A percentile compares a stretch with the other conserved stretches of the same genome.
phyloP scores from a whole-genome alignment of 495 filamentous ascomycete genomes.

The Lophium mytilinum region DNA sequence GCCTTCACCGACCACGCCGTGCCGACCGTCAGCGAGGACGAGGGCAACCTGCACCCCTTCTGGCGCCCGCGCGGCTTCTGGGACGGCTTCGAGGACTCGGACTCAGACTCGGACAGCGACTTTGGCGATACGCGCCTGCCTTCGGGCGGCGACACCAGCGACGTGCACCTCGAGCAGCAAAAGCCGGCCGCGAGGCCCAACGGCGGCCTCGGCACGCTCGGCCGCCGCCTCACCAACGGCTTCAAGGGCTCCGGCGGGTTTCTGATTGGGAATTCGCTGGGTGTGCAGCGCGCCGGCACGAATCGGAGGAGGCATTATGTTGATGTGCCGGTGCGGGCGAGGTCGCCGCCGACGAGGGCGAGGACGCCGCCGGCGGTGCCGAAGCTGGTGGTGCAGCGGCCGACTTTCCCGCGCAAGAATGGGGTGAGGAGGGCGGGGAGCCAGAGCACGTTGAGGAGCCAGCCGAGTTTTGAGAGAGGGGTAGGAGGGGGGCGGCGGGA shows the following conservation, averaged over 20 bases:
- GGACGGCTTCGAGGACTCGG: slow-evolving; percentile 51
- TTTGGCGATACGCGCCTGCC: slow-evolving; percentile 23
- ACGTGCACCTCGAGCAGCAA: slow-evolving; percentile 24
- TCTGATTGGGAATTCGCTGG: slow-evolving; percentile 25
- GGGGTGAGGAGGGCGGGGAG: slow-evolving; percentile 9
- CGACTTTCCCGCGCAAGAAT: slow-evolving; percentile 1
- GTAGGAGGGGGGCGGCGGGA: background rate
- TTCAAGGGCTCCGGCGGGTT: slow-evolving; percentile 26
- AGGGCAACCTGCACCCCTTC: slow-evolving; percentile 63
- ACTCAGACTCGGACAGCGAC: slow-evolving; percentile 37
- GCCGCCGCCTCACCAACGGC: background rate
- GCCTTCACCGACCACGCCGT: slow-evolving; percentile 13
- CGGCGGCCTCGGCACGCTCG: slow-evolving; percentile 11
- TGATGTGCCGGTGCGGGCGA: slow-evolving; percentile 5
- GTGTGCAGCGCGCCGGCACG: slow-evolving; percentile 46
- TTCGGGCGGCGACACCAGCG: slow-evolving; percentile 32
- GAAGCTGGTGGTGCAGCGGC: slow-evolving; percentile 9
- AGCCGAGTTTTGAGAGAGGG: slow-evolving; percentile 29
- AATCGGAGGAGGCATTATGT: background rate
- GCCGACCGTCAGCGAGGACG: slow-evolving; percentile 27
- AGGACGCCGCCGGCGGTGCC: slow-evolving; percentile 47
- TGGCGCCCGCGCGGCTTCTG: slow-evolving; percentile 72
- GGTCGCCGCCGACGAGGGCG: slow-evolving; percentile 42
- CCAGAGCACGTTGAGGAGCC: slow-evolving; percentile 18
- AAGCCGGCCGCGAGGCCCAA: background rate